Base-by-base conservation (phyloP, 2,329 filamentous ascomycete genomes). In the Cryphonectria naterciae region DNA sequence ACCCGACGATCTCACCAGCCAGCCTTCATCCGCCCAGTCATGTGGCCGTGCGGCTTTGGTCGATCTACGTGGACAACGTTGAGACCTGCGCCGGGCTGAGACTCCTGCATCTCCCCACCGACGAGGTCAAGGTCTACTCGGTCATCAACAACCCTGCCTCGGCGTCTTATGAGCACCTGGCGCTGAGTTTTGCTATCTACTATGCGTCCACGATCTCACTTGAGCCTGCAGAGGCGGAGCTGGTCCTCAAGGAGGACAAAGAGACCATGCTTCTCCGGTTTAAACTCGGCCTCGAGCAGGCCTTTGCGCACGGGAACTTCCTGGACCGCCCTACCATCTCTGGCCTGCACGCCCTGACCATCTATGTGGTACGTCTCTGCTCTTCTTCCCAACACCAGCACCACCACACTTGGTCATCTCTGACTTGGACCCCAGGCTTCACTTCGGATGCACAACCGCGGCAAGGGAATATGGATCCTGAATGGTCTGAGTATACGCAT, bases 161-260 rank as follows among this genome's bases (percentile, higher is more conserved):
- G 2, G 78, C 79, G 0, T 71, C 76, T 0, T 68, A 72, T 0
- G 80, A 81, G 3, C 70, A 70, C 0, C 11, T 80, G 8, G 83
- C 83, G 0, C 75, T 85, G 5, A 82, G 82, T 70, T 85, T 83
- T 68, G 78, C 82, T 69, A 84, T 89, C 19, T 89, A 89, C 73
- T 85, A 80, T 73, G 79, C 83, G 4, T 76, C 87, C 0, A 75
- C 86, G 2, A 70, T 81, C 0, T 84, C 83, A 65, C 76, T 88
- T 1, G 70, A 75, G 0, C 71, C 76, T 0, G 76, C 80, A 1
- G 82, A 86, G 3, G 84, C 80, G 43, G 75, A 74, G 2, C 52
- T 43, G 2, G 22, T 77, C 4, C 70, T 77, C 0, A 77, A 75
- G 0, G 73, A 77, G 7, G 76, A 78, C 11, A 75, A 75, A 8